These are phyloP conservation scores for Poa annua DNA, from an alignment of 176 grass and related monocot genomes.

Conservation along the genomic window DNA sequence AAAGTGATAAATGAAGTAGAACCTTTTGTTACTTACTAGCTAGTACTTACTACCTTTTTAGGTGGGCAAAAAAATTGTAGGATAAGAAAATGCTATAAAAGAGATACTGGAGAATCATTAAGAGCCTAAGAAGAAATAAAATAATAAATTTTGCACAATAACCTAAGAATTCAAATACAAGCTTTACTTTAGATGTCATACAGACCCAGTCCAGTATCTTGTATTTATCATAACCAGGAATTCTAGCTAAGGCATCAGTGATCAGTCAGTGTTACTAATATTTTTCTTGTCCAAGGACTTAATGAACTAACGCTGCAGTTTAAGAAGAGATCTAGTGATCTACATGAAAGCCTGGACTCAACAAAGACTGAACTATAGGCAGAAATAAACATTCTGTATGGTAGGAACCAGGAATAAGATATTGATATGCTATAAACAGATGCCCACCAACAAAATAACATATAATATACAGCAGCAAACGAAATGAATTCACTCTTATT, in stretches of 20 bases:
- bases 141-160: slow-evolving; percentile 8
- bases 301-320: slow-evolving; percentile 23
- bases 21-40: background rate
- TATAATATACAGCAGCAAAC: background rate
- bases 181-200: background rate
- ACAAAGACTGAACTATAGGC: background rate
- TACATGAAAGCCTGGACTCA: slow-evolving; percentile 7
- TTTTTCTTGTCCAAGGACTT: slow-evolving; percentile 15
- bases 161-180: slow-evolving; percentile 15
- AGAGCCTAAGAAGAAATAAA: slow-evolving; percentile 8
- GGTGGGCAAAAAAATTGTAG: background rate
- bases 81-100: background rate
- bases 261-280: background rate
- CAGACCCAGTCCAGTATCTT: background rate
- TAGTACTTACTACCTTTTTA: background rate
- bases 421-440: background rate
- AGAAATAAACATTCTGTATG: slow-evolving; percentile 6
- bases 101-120: background rate
- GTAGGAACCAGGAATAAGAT: background rate
- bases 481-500: slow-evolving; percentile 11
- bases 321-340: background rate
- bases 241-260: background rate
- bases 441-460: background rate
- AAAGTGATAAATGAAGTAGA: background rate
- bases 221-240: slow-evolving; percentile 1